These are phyloP conservation scores for Hypomontagnella submonticulosa DNA, from an alignment of 495 filamentous ascomycete species.

Conservation along the genomic window DNA sequence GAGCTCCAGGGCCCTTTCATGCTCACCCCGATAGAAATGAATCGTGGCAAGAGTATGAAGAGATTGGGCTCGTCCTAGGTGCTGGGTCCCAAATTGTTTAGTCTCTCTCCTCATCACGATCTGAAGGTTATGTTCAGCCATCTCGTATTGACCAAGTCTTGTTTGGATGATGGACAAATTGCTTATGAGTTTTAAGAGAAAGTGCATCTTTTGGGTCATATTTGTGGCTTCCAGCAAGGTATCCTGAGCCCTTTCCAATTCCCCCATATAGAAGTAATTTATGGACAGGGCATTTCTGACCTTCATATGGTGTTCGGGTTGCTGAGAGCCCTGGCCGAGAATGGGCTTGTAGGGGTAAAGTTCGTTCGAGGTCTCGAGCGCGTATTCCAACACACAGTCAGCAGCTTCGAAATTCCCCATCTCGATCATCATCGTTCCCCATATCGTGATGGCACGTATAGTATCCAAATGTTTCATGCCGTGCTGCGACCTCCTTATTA, in stretches of 20 bases:
- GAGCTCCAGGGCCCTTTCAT: not conserved
- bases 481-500: not conserved
- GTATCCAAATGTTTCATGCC: not conserved
- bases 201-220: not conserved
- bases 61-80: not conserved
- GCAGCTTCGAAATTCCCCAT: not conserved
- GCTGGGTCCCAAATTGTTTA: not conserved
- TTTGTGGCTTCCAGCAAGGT: not conserved
- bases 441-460: not conserved
- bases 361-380: not conserved
- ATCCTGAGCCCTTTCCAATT: not conserved
- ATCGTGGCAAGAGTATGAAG: conserved; percentile 1
- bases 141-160: not conserved
- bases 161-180: not conserved
- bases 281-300: not conserved
- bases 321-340: too few species aligned
- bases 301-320: not conserved
- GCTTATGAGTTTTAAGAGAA: not conserved
- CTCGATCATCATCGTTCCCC: not conserved
- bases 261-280: not conserved
- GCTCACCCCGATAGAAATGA: not conserved
- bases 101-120: not conserved
- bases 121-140: not conserved
- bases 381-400: not conserved
- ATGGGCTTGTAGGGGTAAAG: not conserved